Base-by-base conservation (phyloP, 192 early-diverging fungal species). In the Podila horticola region DNA sequence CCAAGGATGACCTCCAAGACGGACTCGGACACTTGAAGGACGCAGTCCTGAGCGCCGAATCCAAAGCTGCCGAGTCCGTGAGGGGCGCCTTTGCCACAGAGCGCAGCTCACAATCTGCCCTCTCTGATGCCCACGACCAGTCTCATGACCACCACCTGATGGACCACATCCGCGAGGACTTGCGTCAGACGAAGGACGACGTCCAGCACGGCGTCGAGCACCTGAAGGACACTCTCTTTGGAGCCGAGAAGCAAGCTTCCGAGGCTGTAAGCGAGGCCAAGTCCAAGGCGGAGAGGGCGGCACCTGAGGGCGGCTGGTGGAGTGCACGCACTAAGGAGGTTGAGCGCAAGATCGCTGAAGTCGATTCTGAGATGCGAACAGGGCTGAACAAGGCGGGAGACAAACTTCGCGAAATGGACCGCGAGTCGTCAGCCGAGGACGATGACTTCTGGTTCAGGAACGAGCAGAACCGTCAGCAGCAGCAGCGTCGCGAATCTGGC, bases 401-500 rank as follows among this genome's bases (percentile, higher is more conserved):
- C 50, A 67, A 59, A 57, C n/a, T 81, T 20, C 51, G 38, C 38
- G 71, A 81, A 61, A 28, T 81, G 61, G 77, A 69, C 41, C 66
- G 67, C 3, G 70, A 81, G 33, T 62, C 59, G 2, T 29, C 10
- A 5, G 70, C 72, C 5, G 59, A 70, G 0, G 71, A 73, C 24
- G 30, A 29, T 3, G 71, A 81, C 17, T 69, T 73, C 41, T 81
- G 77, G 71, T 15, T 61, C 64, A 61, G 58, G 58, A 45, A 20
- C 17, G 72, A 70, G 68, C 48, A 45, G 19, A 69, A 62, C 30
- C 72, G 34, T 22, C 67, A 67, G n/a, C 77, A 81, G 17, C 75
- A 71, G 64, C 59, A 81, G 58, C 66, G 70, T 50, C 76, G 76
- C 30, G 70, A 68, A 30, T 69, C 67, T 61, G 76, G 76, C 59